phyloP scores from a whole-genome alignment of 257 asterid species.

The Mentha longifolia region DNA sequence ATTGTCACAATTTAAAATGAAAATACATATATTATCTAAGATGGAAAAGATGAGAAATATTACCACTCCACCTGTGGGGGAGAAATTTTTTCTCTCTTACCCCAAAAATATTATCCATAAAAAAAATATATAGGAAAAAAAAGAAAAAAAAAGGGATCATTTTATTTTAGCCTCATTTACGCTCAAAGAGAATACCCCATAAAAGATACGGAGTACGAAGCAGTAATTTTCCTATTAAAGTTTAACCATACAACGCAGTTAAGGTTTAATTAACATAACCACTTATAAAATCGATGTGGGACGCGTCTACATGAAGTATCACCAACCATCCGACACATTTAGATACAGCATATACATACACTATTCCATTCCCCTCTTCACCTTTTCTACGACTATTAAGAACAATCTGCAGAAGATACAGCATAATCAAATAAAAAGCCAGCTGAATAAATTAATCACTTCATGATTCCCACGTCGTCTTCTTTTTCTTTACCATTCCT shows the following conservation, averaged over 20 bases:
- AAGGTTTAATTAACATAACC: background rate
- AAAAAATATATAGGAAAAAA: too few relatives aligned
- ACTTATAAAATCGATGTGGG: background rate
- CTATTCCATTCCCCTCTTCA: background rate
- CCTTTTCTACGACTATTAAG: constrained; percentile 7
- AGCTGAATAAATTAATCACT: constrained; percentile 37
- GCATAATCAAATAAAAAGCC: constrained; percentile 11
- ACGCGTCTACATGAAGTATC: constrained; percentile 39
- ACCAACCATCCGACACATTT: constrained; percentile 21
- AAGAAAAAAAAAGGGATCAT: too few relatives aligned
- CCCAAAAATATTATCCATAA: too few relatives aligned
- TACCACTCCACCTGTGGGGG: too few relatives aligned
- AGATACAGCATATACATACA: background rate
- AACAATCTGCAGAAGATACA: constrained; percentile 29
- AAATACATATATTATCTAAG: too few relatives aligned
- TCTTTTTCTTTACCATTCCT: constrained; percentile 48
- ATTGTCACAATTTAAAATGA: too few relatives aligned
- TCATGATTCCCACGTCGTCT: constrained; percentile 82
- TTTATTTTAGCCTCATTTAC: too few relatives aligned
- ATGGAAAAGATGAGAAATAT: too few relatives aligned
- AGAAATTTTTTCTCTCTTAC: too few relatives aligned
- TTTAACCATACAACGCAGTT: background rate
- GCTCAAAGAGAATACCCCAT: too few relatives aligned
- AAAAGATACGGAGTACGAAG: too few relatives aligned
- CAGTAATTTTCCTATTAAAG: too few relatives aligned